Evolutionary conservation across 2,329 filamentous ascomycete genomes (phyloP), one percentile per base, ranked within the genome.

Genomic region (Colletotrichum destructivum): DNA sequence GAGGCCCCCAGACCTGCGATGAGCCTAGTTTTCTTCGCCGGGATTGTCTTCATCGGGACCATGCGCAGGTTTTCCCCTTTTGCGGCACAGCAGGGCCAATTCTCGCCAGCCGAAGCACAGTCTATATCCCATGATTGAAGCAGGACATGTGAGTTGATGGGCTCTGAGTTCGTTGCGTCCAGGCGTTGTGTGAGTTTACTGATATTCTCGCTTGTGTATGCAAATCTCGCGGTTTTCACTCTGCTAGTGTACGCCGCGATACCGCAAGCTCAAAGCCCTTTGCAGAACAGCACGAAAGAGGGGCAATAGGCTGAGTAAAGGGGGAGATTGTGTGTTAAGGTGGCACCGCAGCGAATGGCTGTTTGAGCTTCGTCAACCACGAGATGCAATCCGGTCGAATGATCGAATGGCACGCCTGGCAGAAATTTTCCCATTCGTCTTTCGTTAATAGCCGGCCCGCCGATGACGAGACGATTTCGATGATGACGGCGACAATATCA

Each of bases 91-190:
- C 9, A 4, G 15, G 51, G 51, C 51, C 51, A 54, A 26, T 54
- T 9, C 51, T 54, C 51, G 2, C 12, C 15, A 15, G 15, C 16
- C 15, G 51, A 26, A 16, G 51, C 26, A 4, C 21, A 23, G 23
- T 35, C 51, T 11, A 54, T 54, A 23, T 23, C 26, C 51, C 51
- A 54, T 26, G 51, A 54, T 26, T 54, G 51, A 4, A 26, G 21
- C 26, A 54, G 6, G 15, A 54, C 51, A 26, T 54, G 16, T 26
- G 21, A 54, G 26, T 60, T 60, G 56, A 60, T 60, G 11, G 56
- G 56, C 13, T 40, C 35, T 13, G 56, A 60, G 42, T 21, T 42
- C 5, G 35, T 60, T 7, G 56, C 35, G n/a, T 60, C 35, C n/a
- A 40, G 35, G 56, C 35, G 26, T 3, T 54, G 16, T 16, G 51